Conservation (phyloP, 1,284 basidiomycete genomes). For the Inonotus hispidus region DNA sequence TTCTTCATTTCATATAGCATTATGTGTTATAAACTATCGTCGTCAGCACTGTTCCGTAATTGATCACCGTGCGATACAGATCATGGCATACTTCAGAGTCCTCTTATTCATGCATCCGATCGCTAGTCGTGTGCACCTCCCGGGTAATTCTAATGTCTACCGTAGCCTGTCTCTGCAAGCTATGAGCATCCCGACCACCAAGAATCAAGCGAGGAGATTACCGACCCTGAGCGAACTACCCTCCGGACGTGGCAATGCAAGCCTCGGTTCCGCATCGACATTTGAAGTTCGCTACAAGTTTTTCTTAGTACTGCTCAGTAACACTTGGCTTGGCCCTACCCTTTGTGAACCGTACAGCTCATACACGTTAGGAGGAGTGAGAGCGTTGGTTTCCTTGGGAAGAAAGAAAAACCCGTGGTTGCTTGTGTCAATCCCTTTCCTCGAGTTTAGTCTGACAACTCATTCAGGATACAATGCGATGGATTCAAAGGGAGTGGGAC, state of each 20-base stretch:
- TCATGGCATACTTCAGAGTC: background rate
- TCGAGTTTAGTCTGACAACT: constrained; percentile 3
- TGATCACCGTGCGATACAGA: background rate
- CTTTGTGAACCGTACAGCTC: background rate
- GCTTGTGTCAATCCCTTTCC: background rate
- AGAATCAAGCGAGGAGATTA: background rate
- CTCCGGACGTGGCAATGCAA: background rate
- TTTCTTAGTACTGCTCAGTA: background rate
- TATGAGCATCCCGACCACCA: background rate
- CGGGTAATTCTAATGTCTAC: background rate
- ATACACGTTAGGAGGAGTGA: background rate
- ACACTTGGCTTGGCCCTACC: background rate
- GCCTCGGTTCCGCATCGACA: background rate
- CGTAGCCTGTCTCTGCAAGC: background rate
- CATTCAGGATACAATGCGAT: background rate
- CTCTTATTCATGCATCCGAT: background rate
- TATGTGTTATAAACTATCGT: no score
- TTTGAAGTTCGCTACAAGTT: background rate
- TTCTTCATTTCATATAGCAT: no score
- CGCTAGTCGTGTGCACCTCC: background rate
- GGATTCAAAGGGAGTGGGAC: background rate
- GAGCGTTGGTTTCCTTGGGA: background rate
- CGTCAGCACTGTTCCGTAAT: no score
- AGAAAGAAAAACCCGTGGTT: background rate
- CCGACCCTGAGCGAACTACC: background rate